phyloP scores from a whole-genome alignment of 208 protist genomes.

The Crithidia thermophila region DNA sequence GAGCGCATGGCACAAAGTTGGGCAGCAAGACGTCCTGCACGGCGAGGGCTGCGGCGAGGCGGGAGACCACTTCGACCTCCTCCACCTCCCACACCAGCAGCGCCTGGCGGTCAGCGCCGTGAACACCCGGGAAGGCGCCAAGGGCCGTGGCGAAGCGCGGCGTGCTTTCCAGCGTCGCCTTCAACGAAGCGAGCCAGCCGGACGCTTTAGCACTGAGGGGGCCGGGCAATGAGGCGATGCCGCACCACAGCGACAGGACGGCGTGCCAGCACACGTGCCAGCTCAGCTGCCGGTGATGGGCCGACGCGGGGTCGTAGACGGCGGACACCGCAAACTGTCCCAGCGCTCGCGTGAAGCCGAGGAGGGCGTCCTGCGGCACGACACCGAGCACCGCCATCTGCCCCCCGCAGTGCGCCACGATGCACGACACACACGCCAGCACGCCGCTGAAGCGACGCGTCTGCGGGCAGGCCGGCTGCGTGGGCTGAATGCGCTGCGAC shows the following conservation, averaged over 20 bases:
- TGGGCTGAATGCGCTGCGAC: slow-evolving; percentile 36
- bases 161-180: slow-evolving; percentile 32
- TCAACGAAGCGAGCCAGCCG: slow-evolving; percentile 41
- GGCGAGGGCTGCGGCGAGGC: slow-evolving; percentile 40
- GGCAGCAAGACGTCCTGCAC: slow-evolving; percentile 37
- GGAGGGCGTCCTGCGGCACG: slow-evolving; percentile 33
- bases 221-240: slow-evolving; percentile 8
- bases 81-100: slow-evolving; percentile 63
- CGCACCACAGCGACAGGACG: slow-evolving; percentile 47
- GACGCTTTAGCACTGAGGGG: slow-evolving; percentile 12
- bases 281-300: slow-evolving; percentile 37
- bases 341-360: slow-evolving; percentile 43
- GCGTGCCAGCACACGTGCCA: slow-evolving; percentile 70
- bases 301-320: slow-evolving; percentile 35
- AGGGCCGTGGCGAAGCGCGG: slow-evolving; percentile 59
- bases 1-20: slow-evolving; percentile 43
- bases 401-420: slow-evolving; percentile 26
- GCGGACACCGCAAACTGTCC: slow-evolving; percentile 51
- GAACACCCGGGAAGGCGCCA: slow-evolving; percentile 39
- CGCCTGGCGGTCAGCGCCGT: slow-evolving; percentile 7
- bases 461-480: slow-evolving; percentile 24
- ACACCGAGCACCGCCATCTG: slow-evolving; percentile 22
- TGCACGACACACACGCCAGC: slow-evolving; percentile 32
- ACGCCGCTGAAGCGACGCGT: slow-evolving; percentile 42
- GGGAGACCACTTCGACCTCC: slow-evolving; percentile 56